Evolutionary conservation across 768 basidiomycete species (phyloP), one percentile per base, ranked within the genome.

Genomic region (Psilocybe tampanensis): DNA sequence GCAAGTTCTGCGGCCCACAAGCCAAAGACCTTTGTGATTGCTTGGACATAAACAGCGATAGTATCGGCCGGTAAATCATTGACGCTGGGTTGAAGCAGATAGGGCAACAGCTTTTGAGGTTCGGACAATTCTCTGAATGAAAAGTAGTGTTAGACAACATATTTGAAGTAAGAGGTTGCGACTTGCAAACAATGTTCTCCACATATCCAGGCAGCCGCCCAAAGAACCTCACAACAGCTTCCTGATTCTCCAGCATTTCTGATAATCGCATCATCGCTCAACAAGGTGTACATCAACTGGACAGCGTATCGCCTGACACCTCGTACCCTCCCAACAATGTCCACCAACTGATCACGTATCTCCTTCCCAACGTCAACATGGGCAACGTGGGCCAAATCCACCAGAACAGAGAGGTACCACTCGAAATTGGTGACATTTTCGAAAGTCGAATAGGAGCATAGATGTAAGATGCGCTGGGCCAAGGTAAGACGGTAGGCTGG

Each of bases 201-300:
- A 60, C 92, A 94, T 62, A 98, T 91, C 92, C 93, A 99, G 5
- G 94, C 94, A 9, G 95, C 95, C 0, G 95, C 97, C 84, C 92
- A 94, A 2, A 97, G 75, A 8, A 96, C 84, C 66, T 95, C 92
- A 0, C 87, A 83, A 64, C 92, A 95, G 67, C 86, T 87, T 1
- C 85, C 88, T 48, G 83, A 81, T 19, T 92, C 88, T 18, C 76
- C 73, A 2, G 86, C 85, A 67, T 86, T 86, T 52, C 80, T 75
- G 49, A 94, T 61, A 64, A 95, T 82, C 0, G 81, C 80, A 43
- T 92, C 89, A 61, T 98, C 95, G 45, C 81, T 83, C 41, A 98
- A 70, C 8, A 98, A 67, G 47, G 88, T 86, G 58, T 87, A 85
- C 86, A 95, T 90, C 52, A 95, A 76, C 68, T 85, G 85, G 21